Conservation (phyloP, 164 flowering plant genomes). For the Cinnamomum micranthum region DNA sequence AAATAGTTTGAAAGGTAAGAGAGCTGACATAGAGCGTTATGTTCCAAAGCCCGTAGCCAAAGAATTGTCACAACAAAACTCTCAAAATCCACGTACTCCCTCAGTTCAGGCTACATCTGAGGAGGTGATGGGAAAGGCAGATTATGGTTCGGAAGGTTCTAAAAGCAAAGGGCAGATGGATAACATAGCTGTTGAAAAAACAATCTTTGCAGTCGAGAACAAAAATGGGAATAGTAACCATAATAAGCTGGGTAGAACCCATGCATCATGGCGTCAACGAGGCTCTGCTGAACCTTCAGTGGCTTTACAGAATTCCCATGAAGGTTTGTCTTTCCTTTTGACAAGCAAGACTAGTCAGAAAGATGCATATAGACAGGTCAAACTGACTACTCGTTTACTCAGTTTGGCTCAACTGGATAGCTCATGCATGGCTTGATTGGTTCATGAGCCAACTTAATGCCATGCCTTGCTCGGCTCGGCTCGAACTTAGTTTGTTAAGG, state of each 20-base stretch:
- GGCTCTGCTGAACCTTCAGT: constrained; percentile 31
- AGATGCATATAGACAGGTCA: neutral
- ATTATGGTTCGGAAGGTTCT: constrained; percentile 21
- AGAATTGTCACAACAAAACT: constrained; percentile 70
- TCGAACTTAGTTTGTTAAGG: too few relatives aligned
- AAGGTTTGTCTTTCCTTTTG: constrained; percentile 25
- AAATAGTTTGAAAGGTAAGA: constrained; percentile 59
- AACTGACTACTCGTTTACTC: too few relatives aligned
- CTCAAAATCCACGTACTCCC: constrained; percentile 30
- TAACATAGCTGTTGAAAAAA: constrained; percentile 20
- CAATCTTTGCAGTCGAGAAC: constrained; percentile 23
- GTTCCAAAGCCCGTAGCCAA: constrained; percentile 92
- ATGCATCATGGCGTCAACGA: constrained; percentile 71
- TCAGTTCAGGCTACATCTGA: constrained; percentile 24
- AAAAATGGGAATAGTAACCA: constrained; percentile 45
- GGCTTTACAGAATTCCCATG: constrained; percentile 24
- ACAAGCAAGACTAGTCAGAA: constrained; percentile 24
- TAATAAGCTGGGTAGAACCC: constrained; percentile 49
- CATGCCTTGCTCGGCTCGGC: too few relatives aligned
- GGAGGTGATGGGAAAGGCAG: constrained; percentile 23
- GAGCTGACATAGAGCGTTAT: constrained; percentile 96
- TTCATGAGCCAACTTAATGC: too few relatives aligned
- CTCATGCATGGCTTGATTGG: too few relatives aligned
- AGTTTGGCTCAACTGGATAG: too few relatives aligned
- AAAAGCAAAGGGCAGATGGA: constrained; percentile 23